A percentile compares a stretch with the other conserved stretches of the same genome.
These are phyloP conservation scores for Scheffersomyces spartinae DNA, from an alignment of 805 yeast species.

Conservation along the genomic window DNA sequence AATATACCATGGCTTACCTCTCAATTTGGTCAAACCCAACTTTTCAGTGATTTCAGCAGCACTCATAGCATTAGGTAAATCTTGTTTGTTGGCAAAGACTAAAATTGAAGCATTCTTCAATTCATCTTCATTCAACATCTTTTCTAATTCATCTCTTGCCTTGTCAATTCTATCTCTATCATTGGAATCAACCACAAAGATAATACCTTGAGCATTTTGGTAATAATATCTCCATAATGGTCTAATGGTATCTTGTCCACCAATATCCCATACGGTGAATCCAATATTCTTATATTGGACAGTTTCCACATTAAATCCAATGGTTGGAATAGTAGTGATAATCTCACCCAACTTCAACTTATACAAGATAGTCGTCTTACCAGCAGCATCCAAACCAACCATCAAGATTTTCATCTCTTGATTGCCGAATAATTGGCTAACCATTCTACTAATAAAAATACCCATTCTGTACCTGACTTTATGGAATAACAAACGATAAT, in stretches of 20 bases:
- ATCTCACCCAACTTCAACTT: constrained; percentile 93
- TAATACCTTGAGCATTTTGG: constrained; percentile 98
- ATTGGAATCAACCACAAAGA: constrained; percentile 94
- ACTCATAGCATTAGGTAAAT: constrained; percentile 97
- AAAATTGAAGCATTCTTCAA: constrained; percentile 91
- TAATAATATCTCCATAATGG: constrained; percentile 98
- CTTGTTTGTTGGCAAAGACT: constrained; percentile 97
- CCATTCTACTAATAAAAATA: constrained; percentile 85
- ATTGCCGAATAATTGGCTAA: constrained; percentile 92
- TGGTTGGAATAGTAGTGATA: constrained; percentile 92
- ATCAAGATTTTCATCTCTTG: constrained; percentile 96
- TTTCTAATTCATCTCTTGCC: constrained; percentile 96
- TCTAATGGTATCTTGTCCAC: constrained; percentile 99
- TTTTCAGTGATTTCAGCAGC: constrained; percentile 98
- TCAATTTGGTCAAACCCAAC: constrained; percentile 90
- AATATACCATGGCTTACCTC: constrained; percentile 99
- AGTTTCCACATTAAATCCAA: constrained; percentile 95
- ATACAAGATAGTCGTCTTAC: constrained; percentile 93
- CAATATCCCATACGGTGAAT: constrained; percentile 98
- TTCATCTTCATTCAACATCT: constrained; percentile 97
- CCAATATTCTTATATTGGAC: constrained; percentile 95
- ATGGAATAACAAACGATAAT: too few species aligned
- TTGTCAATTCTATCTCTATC: constrained; percentile 97
- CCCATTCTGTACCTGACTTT: too few species aligned
- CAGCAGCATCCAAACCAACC: constrained; percentile 98